phyloP scores from a whole-genome alignment of 768 basidiomycete genomes.

The Russula griseocarnosa region DNA sequence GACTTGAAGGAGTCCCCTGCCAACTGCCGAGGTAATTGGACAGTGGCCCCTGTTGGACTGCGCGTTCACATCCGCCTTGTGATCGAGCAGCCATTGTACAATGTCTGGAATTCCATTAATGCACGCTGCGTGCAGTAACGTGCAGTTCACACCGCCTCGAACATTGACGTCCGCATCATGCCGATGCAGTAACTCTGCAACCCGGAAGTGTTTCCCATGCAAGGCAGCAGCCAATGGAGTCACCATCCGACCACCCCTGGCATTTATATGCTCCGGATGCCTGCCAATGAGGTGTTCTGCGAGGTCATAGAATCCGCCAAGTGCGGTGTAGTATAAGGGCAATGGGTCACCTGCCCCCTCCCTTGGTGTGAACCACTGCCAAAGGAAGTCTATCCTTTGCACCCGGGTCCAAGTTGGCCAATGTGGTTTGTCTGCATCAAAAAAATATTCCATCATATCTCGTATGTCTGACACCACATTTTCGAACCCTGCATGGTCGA shows the following conservation, averaged over 20 bases:
- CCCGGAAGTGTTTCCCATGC: neutral
- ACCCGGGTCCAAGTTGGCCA: constrained; percentile 4
- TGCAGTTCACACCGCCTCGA: fast-evolving
- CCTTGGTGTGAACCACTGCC: neutral
- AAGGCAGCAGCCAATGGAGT: constrained; percentile 10
- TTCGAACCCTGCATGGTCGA: constrained; percentile 4
- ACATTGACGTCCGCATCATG: neutral
- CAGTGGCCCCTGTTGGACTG: fast-evolving
- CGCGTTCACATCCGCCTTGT: neutral
- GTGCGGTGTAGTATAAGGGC: constrained; percentile 5
- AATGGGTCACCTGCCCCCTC: fast-evolving
- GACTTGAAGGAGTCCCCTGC: neutral
- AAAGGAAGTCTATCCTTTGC: neutral
- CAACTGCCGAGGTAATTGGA: neutral
- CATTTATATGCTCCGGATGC: neutral
- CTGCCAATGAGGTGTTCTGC: neutral
- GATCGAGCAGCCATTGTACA: neutral
- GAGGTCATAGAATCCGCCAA: constrained; percentile 5
- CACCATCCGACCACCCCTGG: neutral
- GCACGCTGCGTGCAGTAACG: neutral
- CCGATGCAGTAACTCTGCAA: neutral
- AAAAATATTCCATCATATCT: neutral
- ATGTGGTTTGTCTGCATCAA: constrained; percentile 6
- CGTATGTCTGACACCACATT: neutral
- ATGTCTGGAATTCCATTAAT: fast-evolving